phyloP scores from a whole-genome alignment of 192 early-diverging fungal species.

The Piromyces finnis region DNA sequence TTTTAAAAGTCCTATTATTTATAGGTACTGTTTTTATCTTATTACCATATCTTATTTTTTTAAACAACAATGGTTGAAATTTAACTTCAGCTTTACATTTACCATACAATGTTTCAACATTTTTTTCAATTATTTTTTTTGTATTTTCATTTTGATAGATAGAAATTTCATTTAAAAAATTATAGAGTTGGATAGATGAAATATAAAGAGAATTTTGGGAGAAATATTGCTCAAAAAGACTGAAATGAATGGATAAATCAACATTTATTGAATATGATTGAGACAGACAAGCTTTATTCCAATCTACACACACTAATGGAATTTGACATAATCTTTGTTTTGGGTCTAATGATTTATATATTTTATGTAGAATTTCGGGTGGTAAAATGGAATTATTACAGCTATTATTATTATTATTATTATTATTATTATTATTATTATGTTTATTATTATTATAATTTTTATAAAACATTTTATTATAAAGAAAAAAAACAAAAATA shows the following conservation, averaged over 20 bases:
- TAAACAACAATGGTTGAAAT: not conserved
- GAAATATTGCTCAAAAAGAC: not conserved
- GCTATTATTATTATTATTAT: not conserved
- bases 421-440: not conserved
- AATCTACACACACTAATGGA: not conserved
- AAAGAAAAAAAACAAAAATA: too few species aligned
- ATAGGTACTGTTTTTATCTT: not conserved
- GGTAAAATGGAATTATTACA: not conserved
- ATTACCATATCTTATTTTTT: not conserved
- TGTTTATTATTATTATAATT: too few species aligned
- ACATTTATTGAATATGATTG: not conserved
- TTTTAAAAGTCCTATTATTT: not conserved
- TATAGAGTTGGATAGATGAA: not conserved
- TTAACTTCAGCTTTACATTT: not conserved
- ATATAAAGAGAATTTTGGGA: not conserved
- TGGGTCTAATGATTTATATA: not conserved
- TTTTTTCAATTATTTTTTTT: not conserved
- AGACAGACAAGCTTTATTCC: not conserved
- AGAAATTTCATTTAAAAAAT: not conserved
- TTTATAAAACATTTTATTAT: too few species aligned
- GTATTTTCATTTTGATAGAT: not conserved
- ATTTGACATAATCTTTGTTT: not conserved
- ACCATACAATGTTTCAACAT: not conserved
- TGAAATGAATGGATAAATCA: not conserved
- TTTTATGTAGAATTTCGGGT: not conserved